Evolutionary conservation across 129 eudicot species (phyloP).

Genomic region (Flaveria sonorensis): DNA sequence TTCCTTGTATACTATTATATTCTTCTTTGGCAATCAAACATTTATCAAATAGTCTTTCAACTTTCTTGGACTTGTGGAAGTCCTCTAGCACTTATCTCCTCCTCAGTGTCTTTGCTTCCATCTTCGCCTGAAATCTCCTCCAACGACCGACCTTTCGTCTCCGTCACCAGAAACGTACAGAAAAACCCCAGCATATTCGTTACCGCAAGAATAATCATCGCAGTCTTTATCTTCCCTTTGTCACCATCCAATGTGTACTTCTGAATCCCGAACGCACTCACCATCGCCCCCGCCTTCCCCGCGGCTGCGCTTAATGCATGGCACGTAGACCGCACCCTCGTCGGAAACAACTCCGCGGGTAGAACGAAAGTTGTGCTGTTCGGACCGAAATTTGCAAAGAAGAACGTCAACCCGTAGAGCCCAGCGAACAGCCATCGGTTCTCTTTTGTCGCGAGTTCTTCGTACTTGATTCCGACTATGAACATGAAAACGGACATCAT

Average conservation of each 20-base stretch:
- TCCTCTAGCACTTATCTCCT: conserved; percentile 20
- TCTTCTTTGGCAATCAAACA: neutral
- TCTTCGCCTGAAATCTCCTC: conserved; percentile 74
- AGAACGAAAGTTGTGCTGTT: conserved; percentile 63
- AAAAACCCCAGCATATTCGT: conserved; percentile 57
- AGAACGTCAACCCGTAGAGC: conserved; percentile 56
- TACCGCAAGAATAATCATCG: conserved; percentile 48
- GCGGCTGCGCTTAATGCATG: conserved; percentile 67
- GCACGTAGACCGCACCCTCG: conserved; percentile 59
- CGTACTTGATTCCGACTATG: conserved; percentile 51
- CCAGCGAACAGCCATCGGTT: conserved; percentile 45
- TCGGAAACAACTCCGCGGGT: conserved; percentile 72
- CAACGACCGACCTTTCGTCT: conserved; percentile 63
- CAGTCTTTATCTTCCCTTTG: conserved; percentile 29
- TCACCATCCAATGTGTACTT: conserved; percentile 33
- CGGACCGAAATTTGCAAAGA: conserved; percentile 71
- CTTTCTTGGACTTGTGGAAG: neutral
- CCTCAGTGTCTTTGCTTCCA: conserved; percentile 34
- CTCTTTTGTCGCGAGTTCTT: conserved; percentile 22
- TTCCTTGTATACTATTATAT: conserved; percentile 8
- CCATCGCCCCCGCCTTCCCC: conserved; percentile 69
- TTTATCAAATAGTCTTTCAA: neutral
- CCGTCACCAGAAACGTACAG: conserved; percentile 60
- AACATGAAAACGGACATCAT: conserved; percentile 73
- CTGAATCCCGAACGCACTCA: conserved; percentile 58